Base-by-base conservation (phyloP, 1,284 basidiomycete species). In the Sphagnurus paluster region DNA sequence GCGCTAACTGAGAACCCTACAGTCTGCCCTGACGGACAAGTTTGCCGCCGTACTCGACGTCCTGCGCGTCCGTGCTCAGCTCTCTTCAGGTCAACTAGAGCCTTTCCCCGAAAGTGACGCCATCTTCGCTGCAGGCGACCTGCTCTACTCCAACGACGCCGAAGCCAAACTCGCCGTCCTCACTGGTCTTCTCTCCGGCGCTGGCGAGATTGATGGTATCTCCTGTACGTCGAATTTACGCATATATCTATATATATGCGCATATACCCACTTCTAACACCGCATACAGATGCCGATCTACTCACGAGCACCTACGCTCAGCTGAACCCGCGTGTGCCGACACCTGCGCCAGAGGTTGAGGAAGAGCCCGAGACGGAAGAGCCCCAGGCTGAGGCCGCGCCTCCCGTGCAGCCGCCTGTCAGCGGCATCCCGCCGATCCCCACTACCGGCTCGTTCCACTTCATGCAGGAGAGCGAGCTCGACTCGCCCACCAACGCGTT, bases 381-480 rank as follows among this genome's bases (percentile, higher is more conserved):
- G 9, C 62, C 56, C 20, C 51, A 52, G 1, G 41, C 33, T 11
- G 49, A 21, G 3, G 33, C 24, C 6, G 37, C 30, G 55, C 17
- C 13, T 23, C 61, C 50, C 1, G 68, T 68, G 28, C 49, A 69
- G 30, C 58, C 59, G 10, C 57, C 61, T 20, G 63, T 72, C 10
- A 56, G 57, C 16, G 75, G 67, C 28, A 47, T 74, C 21, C 67
- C 73, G 29, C 61, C 68, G 24, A 62, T 67, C 24, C 54, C 68
- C 25, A 59, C 65, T 14, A 70, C 81, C 0, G 73, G 72, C 42
- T 77, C 77, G 63, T 83, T 89, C 72, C 79, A 77, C 56, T 90
- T 90, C 64, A 84, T 90, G 69, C 80, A 87, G 64, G 84, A 76
- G 44, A 89, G 87, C 58, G 87, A 90, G 56, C 70, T 90, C 23